phyloP scores from a whole-genome alignment of 164 flowering plant species.

The Liriodendron chinense region DNA sequence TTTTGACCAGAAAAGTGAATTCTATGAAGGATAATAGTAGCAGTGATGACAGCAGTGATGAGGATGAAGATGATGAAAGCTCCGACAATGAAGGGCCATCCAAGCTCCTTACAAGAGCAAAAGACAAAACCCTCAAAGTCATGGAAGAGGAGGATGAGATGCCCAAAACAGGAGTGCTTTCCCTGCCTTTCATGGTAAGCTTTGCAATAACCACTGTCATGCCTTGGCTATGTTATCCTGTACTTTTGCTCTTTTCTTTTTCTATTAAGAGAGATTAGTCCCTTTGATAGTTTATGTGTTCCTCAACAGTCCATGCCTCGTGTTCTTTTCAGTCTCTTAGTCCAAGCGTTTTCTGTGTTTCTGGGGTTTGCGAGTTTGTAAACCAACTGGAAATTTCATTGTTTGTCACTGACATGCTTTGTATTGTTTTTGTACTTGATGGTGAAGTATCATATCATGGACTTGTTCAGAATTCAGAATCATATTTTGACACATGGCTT shows the following conservation, averaged over 20 bases:
- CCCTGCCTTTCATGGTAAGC: slow-evolving; percentile 89
- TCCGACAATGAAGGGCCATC: slow-evolving; percentile 43
- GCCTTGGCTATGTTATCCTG: neutral
- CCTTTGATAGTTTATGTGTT: neutral
- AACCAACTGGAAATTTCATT: neutral
- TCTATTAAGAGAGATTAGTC: neutral
- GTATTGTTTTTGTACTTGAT: neutral
- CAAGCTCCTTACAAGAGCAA: slow-evolving; percentile 56
- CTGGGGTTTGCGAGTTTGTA: too few relatives aligned
- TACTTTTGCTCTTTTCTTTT: neutral
- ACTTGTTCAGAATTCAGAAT: neutral
- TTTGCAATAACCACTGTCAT: neutral
- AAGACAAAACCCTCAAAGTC: slow-evolving; percentile 56
- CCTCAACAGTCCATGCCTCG: neutral
- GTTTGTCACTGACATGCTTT: neutral
- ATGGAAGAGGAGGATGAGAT: slow-evolving; percentile 62
- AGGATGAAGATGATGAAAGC: slow-evolving; percentile 52
- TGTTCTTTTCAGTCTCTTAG: too few relatives aligned
- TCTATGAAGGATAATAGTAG: slow-evolving; percentile 69
- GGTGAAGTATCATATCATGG: neutral
- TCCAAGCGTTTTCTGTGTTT: too few relatives aligned
- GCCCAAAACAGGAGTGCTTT: slow-evolving; percentile 66
- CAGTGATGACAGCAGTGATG: slow-evolving; percentile 64
- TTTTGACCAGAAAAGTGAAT: slow-evolving; percentile 75
- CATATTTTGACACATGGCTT: neutral